Percentiles rank a stretch among this genome's conserved stretches.
Conservation (phyloP, 1,284 basidiomycete species). For the Rhizoctonia solani region DNA sequence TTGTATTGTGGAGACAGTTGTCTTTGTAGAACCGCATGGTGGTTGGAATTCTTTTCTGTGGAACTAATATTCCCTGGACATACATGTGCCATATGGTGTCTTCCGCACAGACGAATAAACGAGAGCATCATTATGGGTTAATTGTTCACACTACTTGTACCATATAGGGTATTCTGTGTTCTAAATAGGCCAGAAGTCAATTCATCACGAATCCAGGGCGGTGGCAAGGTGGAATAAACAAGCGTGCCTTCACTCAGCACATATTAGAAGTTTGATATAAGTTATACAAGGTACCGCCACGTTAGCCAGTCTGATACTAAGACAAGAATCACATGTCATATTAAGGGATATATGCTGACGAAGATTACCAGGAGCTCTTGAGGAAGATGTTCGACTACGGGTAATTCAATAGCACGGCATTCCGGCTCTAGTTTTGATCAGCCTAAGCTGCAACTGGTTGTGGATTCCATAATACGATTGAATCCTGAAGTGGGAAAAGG, state of each 20-base stretch:
- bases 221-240: constrained; percentile 18
- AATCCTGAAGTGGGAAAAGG: neutral
- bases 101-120: neutral
- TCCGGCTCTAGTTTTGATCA: constrained; percentile 9
- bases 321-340: neutral
- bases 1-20: neutral
- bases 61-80: neutral
- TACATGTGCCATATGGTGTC: neutral
- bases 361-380: neutral
- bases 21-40: neutral
- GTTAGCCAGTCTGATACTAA: neutral
- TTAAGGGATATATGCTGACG: neutral
- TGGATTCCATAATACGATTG: neutral
- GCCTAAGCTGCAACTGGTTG: constrained; percentile 2
- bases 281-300: too few relatives aligned
- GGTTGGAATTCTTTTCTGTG: neutral
- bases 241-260: neutral
- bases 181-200: neutral
- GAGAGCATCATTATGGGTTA: neutral
- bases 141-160: neutral
- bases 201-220: constrained; percentile 8
- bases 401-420: neutral
- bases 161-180: neutral
- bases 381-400: neutral
- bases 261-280: neutral